Evolutionary conservation across 352 stramenopile species (phyloP).

Genomic region (Aphanomyces cochlioides): DNA sequence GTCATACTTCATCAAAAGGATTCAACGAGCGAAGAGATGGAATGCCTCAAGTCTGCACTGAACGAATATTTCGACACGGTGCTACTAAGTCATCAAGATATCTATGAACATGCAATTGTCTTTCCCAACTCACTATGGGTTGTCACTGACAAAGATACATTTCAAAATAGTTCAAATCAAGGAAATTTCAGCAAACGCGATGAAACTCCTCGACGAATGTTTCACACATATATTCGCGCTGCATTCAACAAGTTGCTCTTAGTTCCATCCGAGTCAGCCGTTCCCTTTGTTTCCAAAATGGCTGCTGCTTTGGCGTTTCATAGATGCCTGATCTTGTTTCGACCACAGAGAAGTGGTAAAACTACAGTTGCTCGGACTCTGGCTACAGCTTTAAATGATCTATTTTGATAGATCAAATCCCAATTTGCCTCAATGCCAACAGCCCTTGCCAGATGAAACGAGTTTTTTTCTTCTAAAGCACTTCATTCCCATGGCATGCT

Average conservation of each 20-base stretch:
- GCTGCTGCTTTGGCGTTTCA: neutral
- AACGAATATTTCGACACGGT: neutral
- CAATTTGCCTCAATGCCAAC: neutral
- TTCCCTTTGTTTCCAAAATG: neutral
- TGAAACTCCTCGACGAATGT: no score
- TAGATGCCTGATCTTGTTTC: neutral
- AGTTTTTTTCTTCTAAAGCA: constrained; percentile 18
- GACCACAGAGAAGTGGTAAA: constrained; percentile 18
- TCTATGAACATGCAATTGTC: neutral
- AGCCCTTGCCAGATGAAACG: neutral
- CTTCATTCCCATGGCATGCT: constrained; percentile 15
- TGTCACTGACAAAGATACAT: neutral
- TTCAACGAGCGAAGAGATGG: neutral
- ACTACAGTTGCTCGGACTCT: constrained; percentile 11
- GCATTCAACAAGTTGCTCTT: constrained; percentile 14
- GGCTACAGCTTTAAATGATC: constrained; percentile 15
- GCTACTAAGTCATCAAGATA: neutral
- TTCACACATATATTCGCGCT: neutral
- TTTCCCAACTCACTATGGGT: neutral
- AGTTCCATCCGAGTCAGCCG: neutral
- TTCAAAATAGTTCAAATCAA: no score
- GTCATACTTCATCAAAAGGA: neutral
- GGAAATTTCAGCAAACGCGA: no score
- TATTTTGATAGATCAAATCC: constrained; percentile 11
- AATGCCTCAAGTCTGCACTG: neutral